A percentile compares a stretch with the other conserved stretches of the same genome.
Evolutionary conservation across 2,329 filamentous ascomycete species (phyloP).

Genomic region (Pyrenophora seminiperda): DNA sequence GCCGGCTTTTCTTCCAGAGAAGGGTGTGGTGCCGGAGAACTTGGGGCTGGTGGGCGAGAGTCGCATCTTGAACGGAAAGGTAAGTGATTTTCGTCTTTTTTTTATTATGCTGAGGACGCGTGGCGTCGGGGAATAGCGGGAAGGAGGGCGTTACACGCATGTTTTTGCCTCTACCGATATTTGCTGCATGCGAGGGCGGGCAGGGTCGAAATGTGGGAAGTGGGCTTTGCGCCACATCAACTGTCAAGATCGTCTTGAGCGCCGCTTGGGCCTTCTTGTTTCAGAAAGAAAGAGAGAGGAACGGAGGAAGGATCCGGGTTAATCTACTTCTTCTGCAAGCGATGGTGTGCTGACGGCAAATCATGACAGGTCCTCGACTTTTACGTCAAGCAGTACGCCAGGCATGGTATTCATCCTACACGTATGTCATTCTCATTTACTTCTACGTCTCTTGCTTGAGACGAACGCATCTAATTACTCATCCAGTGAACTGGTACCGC

Average conservation of each 20-base stretch:
- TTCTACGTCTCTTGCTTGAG: too few species aligned
- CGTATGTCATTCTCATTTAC: constrained; percentile 48
- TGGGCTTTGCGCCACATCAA: constrained; percentile 7
- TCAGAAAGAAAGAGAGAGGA: constrained; percentile 7
- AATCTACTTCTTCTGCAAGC: not conserved
- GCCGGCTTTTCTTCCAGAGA: constrained; percentile 61
- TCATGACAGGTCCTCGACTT: constrained; percentile 61
- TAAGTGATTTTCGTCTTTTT: constrained; percentile 41
- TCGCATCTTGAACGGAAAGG: constrained; percentile 66
- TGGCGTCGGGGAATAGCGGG: not conserved
- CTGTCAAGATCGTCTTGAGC: too few species aligned
- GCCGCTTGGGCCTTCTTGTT: not conserved
- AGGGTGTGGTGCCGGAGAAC: constrained; percentile 69
- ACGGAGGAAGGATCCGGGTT: too few species aligned
- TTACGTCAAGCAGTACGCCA: constrained; percentile 74
- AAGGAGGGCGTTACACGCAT: not conserved
- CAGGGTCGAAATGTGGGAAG: constrained; percentile 1
- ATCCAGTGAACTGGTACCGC: constrained; percentile 82
- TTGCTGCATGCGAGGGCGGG: constrained; percentile 3
- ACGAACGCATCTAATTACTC: constrained; percentile 12
- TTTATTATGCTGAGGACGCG: constrained; percentile 10
- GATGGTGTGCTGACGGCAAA: constrained; percentile 54
- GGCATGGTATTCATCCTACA: constrained; percentile 76
- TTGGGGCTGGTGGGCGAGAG: constrained; percentile 63
- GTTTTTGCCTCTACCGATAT: not conserved